These are phyloP conservation scores for Begonia masoniana DNA, from an alignment of 306 rosid species.

Conservation along the genomic window DNA sequence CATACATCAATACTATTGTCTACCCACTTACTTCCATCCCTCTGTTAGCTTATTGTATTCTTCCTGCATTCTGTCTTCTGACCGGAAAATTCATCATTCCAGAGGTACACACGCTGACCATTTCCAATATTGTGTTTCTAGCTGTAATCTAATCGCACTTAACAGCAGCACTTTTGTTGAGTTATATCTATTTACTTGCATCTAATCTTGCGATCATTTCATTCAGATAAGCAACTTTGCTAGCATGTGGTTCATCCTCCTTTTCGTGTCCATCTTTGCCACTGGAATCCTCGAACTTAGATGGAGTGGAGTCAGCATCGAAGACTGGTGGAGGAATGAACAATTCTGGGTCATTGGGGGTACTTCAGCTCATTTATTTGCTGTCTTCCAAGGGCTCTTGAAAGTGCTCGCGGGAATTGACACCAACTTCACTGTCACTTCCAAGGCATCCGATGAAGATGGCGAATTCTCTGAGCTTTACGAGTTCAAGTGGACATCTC, in stretches of 20 bases:
- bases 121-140: not conserved
- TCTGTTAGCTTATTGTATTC: constrained; percentile 71
- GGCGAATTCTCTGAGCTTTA: constrained; percentile 66
- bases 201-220: constrained; percentile 3
- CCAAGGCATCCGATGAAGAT: constrained; percentile 59
- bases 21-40: constrained; percentile 95
- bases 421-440: constrained; percentile 62
- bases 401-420: constrained; percentile 81
- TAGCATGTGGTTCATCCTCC: constrained; percentile 97
- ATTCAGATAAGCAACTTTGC: constrained; percentile 96
- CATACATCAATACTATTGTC: constrained; percentile 90
- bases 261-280: constrained; percentile 74
- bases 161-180: no score
- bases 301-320: constrained; percentile 98
- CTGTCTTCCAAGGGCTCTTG: constrained; percentile 54
- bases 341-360: constrained; percentile 99
- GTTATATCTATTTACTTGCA: no score
- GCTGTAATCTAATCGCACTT: not conserved
- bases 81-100: constrained; percentile 95
- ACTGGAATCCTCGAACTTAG: constrained; percentile 97
- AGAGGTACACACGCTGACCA: constrained; percentile 32
- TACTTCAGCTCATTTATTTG: constrained; percentile 40
- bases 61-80: constrained; percentile 95
- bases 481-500: constrained; percentile 67
- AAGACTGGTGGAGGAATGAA: constrained; percentile 99